Base-by-base conservation (phyloP, 2,329 filamentous ascomycete species). In the Aspergillus jensenii region DNA sequence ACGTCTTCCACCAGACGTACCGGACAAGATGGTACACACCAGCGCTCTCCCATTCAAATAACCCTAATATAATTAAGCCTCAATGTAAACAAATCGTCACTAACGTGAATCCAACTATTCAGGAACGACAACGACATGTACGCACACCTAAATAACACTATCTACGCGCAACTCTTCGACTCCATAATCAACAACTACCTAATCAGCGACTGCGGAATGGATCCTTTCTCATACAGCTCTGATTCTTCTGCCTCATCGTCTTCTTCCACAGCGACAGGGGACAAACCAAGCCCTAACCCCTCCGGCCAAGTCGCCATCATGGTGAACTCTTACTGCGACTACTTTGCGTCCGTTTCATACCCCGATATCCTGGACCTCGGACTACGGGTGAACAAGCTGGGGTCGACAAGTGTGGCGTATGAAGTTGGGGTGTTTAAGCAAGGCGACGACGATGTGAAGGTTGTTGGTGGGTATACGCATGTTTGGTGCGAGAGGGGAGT, bases 61-160 rank as follows among this genome's bases (percentile, higher is more conserved):
- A 31, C n/a, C 2, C 15, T 17, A 41, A 5, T 11, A 31, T 31
- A 31, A 31, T 31, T 31, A 9, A 31, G 9, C 9, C 3, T 4
- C 27, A 4, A 4, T 11, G 27, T 4, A 31, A 31, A 25, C 9
- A 11, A 9, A 8, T 9, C 27, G 27, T 31, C 27, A 11, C 27
- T 31, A 31, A 31, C 9, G 9, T 11, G 27, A 11, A 31, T 9
- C 9, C 27, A 31, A 31, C 9, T 4, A 15, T 56, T 43, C 9
- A 93, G 91, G 91, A 87, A 86, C 73, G 92, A 96, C 76, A 96
- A 96, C 71, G 92, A 96, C 78, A 95, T 96, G 90, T 96, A 95
- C 75, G 84, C 90, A 60, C 93, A 98, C 72, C 86, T 96, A 81
- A 96, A 96, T 78, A 96, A 96, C 71, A 90, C 87, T 41, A 83